Conservation (phyloP, 2,329 filamentous ascomycete species). For the Aspergillus aculeatinus region DNA sequence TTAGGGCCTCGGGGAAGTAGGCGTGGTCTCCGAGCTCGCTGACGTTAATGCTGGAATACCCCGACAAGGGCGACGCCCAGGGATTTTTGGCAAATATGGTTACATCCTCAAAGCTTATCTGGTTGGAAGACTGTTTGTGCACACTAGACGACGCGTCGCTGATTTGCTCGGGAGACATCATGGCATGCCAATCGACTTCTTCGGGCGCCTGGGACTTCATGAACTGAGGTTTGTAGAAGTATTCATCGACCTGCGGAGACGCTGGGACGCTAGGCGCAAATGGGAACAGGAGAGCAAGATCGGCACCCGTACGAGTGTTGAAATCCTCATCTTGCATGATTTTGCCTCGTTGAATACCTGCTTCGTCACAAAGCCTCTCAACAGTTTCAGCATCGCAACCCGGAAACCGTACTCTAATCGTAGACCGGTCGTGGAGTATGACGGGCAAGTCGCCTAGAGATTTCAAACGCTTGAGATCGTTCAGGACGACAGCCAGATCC, state of each 20-base stretch:
- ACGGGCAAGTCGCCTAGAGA: constrained; percentile 81
- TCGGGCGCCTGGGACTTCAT: constrained; percentile 35
- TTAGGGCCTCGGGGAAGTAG: constrained; percentile 42
- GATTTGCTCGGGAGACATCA: constrained; percentile 50
- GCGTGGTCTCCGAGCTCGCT: constrained; percentile 49
- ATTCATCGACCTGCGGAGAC: constrained; percentile 44
- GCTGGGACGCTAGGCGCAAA: constrained; percentile 67
- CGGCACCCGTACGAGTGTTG: constrained; percentile 62
- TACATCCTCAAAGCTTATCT: constrained; percentile 41
- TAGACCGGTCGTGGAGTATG: constrained; percentile 64
- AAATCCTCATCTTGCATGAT: constrained; percentile 79
- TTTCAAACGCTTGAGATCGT: constrained; percentile 76
- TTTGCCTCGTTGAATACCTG: constrained; percentile 77
- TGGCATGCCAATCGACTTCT: constrained; percentile 56
- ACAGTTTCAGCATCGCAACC: constrained; percentile 83
- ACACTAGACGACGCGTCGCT: constrained; percentile 25
- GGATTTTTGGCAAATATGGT: constrained; percentile 52
- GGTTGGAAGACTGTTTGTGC: constrained; percentile 28
- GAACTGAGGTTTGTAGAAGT: constrained; percentile 45
- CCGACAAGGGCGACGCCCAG: constrained; percentile 55
- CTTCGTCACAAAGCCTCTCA: constrained; percentile 79
- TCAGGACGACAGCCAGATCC: constrained; percentile 75
- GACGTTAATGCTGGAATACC: constrained; percentile 58
- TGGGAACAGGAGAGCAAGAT: constrained; percentile 79
- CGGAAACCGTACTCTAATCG: constrained; percentile 80